Evolutionary conservation across 2,329 filamentous ascomycete species (phyloP).

Genomic region (Ophiocordyceps australis): DNA sequence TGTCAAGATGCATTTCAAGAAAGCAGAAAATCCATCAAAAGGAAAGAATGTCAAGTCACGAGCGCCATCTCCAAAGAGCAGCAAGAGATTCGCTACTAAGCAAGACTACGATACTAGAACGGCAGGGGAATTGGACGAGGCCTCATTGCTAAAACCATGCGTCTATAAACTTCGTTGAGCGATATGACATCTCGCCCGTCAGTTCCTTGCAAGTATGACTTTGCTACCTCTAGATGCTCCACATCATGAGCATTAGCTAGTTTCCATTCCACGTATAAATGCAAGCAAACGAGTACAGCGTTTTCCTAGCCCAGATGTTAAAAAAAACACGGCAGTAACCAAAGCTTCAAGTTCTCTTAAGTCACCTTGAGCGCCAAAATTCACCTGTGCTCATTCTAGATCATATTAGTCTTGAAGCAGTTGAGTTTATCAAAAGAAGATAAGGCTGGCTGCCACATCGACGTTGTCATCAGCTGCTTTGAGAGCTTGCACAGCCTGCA

Average conservation of each 20-base stretch:
- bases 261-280: too few relatives aligned
- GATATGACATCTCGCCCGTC: too few relatives aligned
- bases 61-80: constrained; percentile 35
- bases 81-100: constrained; percentile 34
- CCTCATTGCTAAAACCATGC: constrained; percentile 68
- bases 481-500: constrained; percentile 63
- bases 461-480: constrained; percentile 73
- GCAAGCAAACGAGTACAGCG: too few relatives aligned
- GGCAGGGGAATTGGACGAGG: constrained; percentile 45
- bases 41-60: constrained; percentile 50
- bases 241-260: too few relatives aligned
- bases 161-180: constrained; percentile 78
- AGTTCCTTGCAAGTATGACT: too few relatives aligned
- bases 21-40: constrained; percentile 54
- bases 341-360: too few relatives aligned
- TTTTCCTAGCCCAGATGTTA: too few relatives aligned
- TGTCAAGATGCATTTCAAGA: constrained; percentile 89
- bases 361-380: too few relatives aligned
- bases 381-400: too few relatives aligned
- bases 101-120: constrained; percentile 31
- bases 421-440: constrained; percentile 4
- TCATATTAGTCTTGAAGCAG: too few relatives aligned
- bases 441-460: constrained; percentile 29
- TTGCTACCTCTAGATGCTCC: too few relatives aligned
- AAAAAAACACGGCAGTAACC: too few relatives aligned